Evolutionary conservation across 2,329 filamentous ascomycete genomes (phyloP), one percentile per base, ranked within the genome.

Genomic region (Exophiala sp.): DNA sequence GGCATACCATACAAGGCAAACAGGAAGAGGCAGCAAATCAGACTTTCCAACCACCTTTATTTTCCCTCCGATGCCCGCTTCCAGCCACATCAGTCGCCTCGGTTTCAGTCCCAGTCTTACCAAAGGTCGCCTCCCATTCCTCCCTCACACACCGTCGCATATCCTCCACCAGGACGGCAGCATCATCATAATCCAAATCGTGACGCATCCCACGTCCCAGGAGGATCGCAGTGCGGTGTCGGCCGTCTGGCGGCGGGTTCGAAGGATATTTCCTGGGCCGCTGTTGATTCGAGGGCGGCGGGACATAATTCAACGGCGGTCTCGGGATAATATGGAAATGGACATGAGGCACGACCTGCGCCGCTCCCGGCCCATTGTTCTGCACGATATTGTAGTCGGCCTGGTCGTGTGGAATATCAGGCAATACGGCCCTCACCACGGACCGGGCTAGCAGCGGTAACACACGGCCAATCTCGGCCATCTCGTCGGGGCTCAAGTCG

Each of bases 321-420:
- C 91, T 73, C 0, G 91, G 91, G 27, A 98, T 94, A 45, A 97
- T 78, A 62, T 98, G 93, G 66, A 94, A 97, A 68, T 98, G 91
- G 42, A 94, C 84, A 67, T 97, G 91, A 18, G 86, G 85, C 1
- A 97, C 89, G 13, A 95, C 88, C 70, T 97, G 91, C 1, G 89
- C 89, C 1, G 91, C 91, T 24, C 88, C 81, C 2, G 83, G 83
- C 13, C 91, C 88, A 61, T 96, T 97, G 66, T 97, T 97, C 72
- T 97, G 91, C 48, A 97, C 88, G 23, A 97, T 82, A 68, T 98
- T 98, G 85, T 91, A 97, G 70, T 96, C 90, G 43, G 59, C 64
- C 38, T 69, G 64, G n/a, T 50, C 39, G 16, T 53, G 63, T 50
- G 50, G 68, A 61, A 52, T 66, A 60, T 47, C 68, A 60, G 58